These are phyloP conservation scores for Alnus glutinosa DNA, from an alignment of 306 rosid genomes.

Conservation along the genomic window DNA sequence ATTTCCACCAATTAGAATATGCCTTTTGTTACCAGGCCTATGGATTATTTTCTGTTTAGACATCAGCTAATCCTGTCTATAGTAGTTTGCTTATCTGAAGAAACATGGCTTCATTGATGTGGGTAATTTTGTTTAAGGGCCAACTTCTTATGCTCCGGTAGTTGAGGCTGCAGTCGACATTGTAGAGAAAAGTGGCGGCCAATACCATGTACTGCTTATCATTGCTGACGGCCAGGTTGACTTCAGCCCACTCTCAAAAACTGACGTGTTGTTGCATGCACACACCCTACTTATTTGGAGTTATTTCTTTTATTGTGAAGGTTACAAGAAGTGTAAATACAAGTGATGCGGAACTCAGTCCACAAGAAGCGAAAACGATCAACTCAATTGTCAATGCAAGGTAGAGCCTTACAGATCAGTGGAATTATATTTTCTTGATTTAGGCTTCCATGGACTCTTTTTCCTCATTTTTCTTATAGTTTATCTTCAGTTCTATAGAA, in stretches of 20 bases:
- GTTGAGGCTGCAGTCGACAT: constrained; percentile 85
- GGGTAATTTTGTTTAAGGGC: constrained; percentile 57
- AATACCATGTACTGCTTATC: constrained; percentile 83
- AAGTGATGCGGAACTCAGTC: constrained; percentile 54
- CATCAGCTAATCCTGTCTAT: neutral
- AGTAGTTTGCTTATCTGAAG: constrained; percentile 7
- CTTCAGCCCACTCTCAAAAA: constrained; percentile 1
- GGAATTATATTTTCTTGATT: neutral
- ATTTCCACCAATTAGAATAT: neutral
- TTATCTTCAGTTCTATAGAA: neutral
- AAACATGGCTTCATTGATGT: constrained; percentile 20
- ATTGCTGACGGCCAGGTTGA: constrained; percentile 89
- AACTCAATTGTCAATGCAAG: constrained; percentile 74
- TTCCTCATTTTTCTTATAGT: neutral
- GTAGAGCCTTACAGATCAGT: constrained; percentile 35
- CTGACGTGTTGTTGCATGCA: neutral
- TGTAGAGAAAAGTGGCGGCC: constrained; percentile 83
- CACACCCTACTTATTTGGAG: constrained; percentile 6
- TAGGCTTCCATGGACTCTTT: neutral
- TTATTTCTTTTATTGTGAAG: constrained; percentile 38
- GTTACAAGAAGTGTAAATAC: constrained; percentile 66
- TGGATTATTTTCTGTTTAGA: neutral
- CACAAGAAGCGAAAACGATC: constrained; percentile 83
- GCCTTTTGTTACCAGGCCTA: no score
- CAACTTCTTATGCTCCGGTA: constrained; percentile 86